A percentile compares a stretch with the other conserved stretches of the same genome.
phyloP scores from a whole-genome alignment of 495 filamentous ascomycete species.

The Gamarada debralockiae region DNA sequence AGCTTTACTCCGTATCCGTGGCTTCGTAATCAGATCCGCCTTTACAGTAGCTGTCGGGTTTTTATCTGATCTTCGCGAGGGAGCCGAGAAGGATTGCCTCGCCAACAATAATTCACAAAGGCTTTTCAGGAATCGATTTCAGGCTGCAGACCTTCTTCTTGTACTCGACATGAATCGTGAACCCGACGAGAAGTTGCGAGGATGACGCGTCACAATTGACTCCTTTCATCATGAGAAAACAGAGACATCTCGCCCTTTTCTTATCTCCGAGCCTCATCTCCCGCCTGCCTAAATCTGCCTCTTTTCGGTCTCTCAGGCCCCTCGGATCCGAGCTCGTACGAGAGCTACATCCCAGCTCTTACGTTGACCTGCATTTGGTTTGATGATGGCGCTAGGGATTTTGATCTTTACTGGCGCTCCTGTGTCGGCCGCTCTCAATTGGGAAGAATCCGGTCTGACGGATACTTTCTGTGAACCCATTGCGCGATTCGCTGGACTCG shows the following conservation, averaged over 20 bases:
- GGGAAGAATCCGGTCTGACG: slow-evolving; percentile 50
- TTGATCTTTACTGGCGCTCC: slow-evolving; percentile 62
- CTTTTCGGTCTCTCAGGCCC: no score
- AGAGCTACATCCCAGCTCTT: neutral
- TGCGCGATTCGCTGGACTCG: slow-evolving; percentile 38
- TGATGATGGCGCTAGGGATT: slow-evolving; percentile 26
- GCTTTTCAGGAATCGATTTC: no score
- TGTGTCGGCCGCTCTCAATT: slow-evolving; percentile 45
- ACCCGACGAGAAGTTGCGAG: no score
- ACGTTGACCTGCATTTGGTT: neutral
- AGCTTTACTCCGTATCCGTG: slow-evolving; percentile 1
- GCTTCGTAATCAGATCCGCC: slow-evolving; percentile 10
- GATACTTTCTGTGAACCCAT: slow-evolving; percentile 39
- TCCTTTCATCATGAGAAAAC: no score
- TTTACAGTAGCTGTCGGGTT: neutral
- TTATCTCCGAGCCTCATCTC: no score
- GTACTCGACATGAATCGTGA: neutral
- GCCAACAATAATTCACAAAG: no score
- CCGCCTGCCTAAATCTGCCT: no score
- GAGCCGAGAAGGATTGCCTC: neutral
- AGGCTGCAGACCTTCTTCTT: no score
- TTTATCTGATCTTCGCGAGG: slow-evolving; percentile 1
- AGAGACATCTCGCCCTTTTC: no score
- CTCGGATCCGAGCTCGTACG: neutral
- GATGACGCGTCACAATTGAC: no score